Conservation (phyloP, 2,329 filamentous ascomycete genomes). For the Blastomyces gilchristii region DNA sequence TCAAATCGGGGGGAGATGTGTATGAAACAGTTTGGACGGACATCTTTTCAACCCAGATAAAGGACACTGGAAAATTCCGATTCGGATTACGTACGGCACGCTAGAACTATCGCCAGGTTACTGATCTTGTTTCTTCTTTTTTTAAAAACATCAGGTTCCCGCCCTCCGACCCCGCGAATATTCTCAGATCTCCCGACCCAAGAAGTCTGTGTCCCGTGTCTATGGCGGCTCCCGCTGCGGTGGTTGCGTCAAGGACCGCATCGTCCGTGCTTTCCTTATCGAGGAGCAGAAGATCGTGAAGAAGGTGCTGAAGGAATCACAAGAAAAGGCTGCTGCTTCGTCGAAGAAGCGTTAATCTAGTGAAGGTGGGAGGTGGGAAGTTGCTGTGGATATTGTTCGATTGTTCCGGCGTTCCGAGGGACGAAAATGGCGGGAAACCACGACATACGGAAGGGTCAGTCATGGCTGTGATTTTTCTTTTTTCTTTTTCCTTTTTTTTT, state of each 20-base stretch:
- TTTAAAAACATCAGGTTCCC: slow-evolving; percentile 53
- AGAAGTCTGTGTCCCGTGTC: slow-evolving; percentile 98
- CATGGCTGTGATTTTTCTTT: slow-evolving; percentile 3
- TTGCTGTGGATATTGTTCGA: slow-evolving; percentile 11
- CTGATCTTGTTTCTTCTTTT: background rate
- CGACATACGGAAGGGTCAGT: slow-evolving; percentile 10
- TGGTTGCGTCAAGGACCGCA: slow-evolving; percentile 96
- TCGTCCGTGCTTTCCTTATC: slow-evolving; percentile 96
- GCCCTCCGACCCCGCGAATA: slow-evolving; percentile 98
- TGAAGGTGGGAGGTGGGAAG: slow-evolving; percentile 7
- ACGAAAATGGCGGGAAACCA: slow-evolving; percentile 9
- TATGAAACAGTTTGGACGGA: background rate
- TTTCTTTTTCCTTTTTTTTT: background rate
- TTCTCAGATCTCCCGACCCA: slow-evolving; percentile 88
- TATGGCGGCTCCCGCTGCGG: slow-evolving; percentile 98
- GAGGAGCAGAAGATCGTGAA: slow-evolving; percentile 99
- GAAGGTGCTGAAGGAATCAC: slow-evolving; percentile 98
- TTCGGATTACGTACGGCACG: background rate
- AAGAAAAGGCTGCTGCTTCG: slow-evolving; percentile 50
- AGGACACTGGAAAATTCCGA: background rate
- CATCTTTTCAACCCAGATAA: background rate
- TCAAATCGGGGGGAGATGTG: background rate
- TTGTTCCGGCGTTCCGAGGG: slow-evolving; percentile 14
- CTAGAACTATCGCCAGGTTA: background rate
- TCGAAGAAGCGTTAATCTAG: slow-evolving; percentile 35